These are phyloP conservation scores for Epithemia pelagica DNA, from an alignment of 108 stramenopile genomes.

Conservation along the genomic window DNA sequence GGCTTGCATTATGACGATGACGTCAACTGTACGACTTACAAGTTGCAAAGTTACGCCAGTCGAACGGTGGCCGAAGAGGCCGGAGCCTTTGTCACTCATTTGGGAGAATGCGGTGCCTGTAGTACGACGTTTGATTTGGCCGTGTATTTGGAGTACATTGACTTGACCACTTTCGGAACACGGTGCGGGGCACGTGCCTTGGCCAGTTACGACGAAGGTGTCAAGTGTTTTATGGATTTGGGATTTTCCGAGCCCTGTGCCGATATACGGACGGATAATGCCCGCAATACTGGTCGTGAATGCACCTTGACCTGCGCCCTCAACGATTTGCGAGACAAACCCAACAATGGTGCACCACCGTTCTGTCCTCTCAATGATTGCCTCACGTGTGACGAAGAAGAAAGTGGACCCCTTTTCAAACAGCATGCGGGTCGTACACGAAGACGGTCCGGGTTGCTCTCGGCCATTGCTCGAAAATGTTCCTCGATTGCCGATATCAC, in stretches of 20 bases:
- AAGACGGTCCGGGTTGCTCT: constrained; percentile 35
- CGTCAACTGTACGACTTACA: background rate
- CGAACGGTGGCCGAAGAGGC: background rate
- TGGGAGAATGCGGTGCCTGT: constrained; percentile 29
- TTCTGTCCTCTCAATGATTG: constrained; percentile 37
- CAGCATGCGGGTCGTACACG: constrained; percentile 38
- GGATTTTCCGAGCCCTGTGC: constrained; percentile 34
- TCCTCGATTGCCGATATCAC: constrained; percentile 16
- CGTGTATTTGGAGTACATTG: constrained; percentile 15
- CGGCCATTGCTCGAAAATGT: constrained; percentile 28
- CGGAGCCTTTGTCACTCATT: constrained; percentile 18
- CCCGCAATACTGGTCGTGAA: constrained; percentile 12
- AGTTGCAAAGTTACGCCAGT: background rate
- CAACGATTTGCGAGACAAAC: background rate
- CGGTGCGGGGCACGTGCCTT: constrained; percentile 14
- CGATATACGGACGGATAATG: constrained; percentile 24
- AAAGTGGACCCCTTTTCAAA: constrained; percentile 29
- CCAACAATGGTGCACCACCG: constrained; percentile 39
- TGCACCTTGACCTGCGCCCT: background rate
- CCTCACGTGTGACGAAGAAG: constrained; percentile 41
- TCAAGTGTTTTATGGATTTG: constrained; percentile 19
- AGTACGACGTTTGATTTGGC: constrained; percentile 32
- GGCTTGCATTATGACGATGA: constrained; percentile 1
- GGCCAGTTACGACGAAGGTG: constrained; percentile 14
- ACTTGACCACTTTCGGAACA: constrained; percentile 18